phyloP scores from a whole-genome alignment of 352 stramenopile species.

The Halophytophthora batemanensis region DNA sequence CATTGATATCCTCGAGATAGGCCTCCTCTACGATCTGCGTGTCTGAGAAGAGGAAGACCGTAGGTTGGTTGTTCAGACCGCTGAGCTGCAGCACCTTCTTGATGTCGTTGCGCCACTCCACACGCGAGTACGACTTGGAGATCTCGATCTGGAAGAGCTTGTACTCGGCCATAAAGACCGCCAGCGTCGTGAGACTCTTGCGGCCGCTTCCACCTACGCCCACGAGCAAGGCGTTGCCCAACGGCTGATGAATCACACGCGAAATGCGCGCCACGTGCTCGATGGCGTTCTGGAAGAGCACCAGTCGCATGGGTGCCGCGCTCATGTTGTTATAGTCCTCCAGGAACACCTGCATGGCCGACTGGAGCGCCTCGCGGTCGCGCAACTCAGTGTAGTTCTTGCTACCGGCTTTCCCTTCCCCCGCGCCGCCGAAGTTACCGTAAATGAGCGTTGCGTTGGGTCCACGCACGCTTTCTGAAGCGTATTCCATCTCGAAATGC shows the following conservation, averaged over 20 bases:
- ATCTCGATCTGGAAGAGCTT: constrained; percentile 96
- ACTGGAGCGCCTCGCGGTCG: constrained; percentile 74
- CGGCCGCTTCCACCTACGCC: constrained; percentile 91
- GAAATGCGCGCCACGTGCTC: constrained; percentile 93
- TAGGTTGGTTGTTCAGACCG: constrained; percentile 80
- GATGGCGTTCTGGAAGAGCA: constrained; percentile 95
- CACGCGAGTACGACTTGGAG: constrained; percentile 91
- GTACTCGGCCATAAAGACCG: constrained; percentile 94
- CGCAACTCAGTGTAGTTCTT: constrained; percentile 89
- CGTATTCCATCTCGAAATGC: constrained; percentile 83
- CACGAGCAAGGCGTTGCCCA: constrained; percentile 92
- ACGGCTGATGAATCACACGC: constrained; percentile 90
- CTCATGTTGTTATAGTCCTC: constrained; percentile 96
- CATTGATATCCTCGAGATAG: constrained; percentile 93
- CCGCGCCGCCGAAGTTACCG: constrained; percentile 75
- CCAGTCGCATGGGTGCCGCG: constrained; percentile 91
- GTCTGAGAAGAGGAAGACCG: constrained; percentile 92
- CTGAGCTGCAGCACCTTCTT: constrained; percentile 86
- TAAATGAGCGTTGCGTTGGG: constrained; percentile 81
- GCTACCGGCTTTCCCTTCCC: constrained; percentile 51
- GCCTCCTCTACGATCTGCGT: constrained; percentile 92
- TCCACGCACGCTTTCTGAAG: constrained; percentile 45
- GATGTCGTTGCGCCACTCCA: constrained; percentile 92
- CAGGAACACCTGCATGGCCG: constrained; percentile 90
- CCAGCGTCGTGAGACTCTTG: constrained; percentile 91